Base-by-base conservation (phyloP, 1,284 basidiomycete genomes). In the Sporisorium reilianum region DNA sequence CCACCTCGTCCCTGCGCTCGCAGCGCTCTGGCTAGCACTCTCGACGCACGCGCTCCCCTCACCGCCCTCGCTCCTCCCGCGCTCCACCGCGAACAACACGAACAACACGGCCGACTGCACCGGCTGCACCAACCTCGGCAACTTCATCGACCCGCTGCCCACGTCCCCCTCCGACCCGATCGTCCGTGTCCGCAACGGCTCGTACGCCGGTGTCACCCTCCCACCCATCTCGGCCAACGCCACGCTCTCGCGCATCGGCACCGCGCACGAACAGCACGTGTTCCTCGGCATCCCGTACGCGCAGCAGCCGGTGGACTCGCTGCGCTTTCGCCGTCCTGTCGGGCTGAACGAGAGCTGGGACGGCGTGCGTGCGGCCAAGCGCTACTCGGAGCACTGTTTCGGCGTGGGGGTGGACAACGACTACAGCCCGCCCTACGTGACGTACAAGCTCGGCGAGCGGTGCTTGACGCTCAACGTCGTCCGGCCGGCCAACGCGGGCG, bases 211-310 rank as follows among this genome's bases (percentile, higher is more conserved):
- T 12, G 16, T 73, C 26, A 49, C 42, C 45, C 56, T 73, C 54
- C 5, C 20, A 0, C 55, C 57, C 10, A 64, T 73, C 55, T n/a
- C 48, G 8, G 64, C 54, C 3, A 26, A 38, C 4, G 36, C 55
- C 12, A 68, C 70, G 5, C 50, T 61, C 5, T 73, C 70, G 2
- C 49, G 55, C 2, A 58, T 68, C 53, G 64, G 64, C 40, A 62
- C 61, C n/a, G 67, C 60, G 12, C 46, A 45, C 12, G 44, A 62
- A 0, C 59, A 63, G 44, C 51, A 71, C 18, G 54, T 51, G 6
- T 76, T 76, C 46, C 52, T 76, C 16, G 74, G 74, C 45, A 73
- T 76, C 18, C 74, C 74, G 1, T 73, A 57, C 22, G 58, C 74
- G 16, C 58, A 66, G 20, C 64, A 72, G 16, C 65, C 74, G 1